phyloP scores from a whole-genome alignment of 305 asterid species.

The Fraxinus floribunda region DNA sequence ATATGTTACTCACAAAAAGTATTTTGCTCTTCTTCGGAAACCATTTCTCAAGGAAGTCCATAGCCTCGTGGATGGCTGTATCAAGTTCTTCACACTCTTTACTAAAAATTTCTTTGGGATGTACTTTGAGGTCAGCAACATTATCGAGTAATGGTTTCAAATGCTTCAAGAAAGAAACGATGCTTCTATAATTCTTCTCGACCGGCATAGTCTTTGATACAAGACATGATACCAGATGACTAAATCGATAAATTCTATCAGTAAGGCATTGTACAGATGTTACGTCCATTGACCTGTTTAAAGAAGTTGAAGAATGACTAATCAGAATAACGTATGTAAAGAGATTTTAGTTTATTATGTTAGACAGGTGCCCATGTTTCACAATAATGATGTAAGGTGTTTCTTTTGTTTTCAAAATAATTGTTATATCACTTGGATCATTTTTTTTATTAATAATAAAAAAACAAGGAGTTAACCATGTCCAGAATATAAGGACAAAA shows the following conservation, averaged over 20 bases:
- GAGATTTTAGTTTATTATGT: too few relatives aligned
- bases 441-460: too few relatives aligned
- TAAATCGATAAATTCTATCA: constrained; percentile 80
- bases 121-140: constrained; percentile 41
- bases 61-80: constrained; percentile 64
- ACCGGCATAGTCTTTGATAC: constrained; percentile 54
- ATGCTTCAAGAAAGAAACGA: constrained; percentile 60
- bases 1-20: constrained; percentile 61
- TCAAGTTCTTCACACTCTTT: constrained; percentile 76
- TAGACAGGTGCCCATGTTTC: neutral
- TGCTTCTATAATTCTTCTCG: constrained; percentile 52
- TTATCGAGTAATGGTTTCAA: constrained; percentile 68
- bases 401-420: neutral
- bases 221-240: constrained; percentile 71
- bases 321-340: neutral
- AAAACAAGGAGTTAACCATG: neutral
- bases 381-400: neutral
- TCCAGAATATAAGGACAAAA: neutral
- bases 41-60: constrained; percentile 86
- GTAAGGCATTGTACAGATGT: constrained; percentile 67
- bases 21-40: constrained; percentile 84
- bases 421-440: neutral
- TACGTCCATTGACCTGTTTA: constrained; percentile 70
- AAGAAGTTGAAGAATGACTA: neutral
- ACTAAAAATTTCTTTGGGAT: constrained; percentile 45